These are phyloP conservation scores for Aspergillus nomiae DNA, from an alignment of 2,329 filamentous ascomycete genomes.

Conservation along the genomic window DNA sequence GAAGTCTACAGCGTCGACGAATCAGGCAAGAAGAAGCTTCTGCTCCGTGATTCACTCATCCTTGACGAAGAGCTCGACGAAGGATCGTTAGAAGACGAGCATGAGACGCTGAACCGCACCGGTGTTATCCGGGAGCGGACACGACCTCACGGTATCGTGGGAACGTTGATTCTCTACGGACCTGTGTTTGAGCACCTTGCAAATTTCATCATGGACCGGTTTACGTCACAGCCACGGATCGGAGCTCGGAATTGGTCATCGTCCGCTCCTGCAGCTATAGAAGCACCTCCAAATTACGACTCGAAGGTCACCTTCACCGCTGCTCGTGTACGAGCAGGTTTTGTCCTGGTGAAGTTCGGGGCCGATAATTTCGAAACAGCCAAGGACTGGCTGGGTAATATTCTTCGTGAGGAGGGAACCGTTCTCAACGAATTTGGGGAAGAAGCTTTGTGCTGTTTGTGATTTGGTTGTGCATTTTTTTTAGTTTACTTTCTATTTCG, in stretches of 20 bases:
- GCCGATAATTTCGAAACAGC: constrained; percentile 79
- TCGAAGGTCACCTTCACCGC: constrained; percentile 76
- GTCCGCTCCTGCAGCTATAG: constrained; percentile 24
- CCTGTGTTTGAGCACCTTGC: constrained; percentile 66
- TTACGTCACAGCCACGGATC: constrained; percentile 75
- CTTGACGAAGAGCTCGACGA: constrained; percentile 60
- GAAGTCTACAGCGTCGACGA: constrained; percentile 62
- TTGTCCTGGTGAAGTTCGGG: constrained; percentile 89
- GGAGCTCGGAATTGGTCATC: constrained; percentile 74
- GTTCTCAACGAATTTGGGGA: constrained; percentile 74
- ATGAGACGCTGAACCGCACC: constrained; percentile 18
- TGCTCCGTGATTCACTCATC: constrained; percentile 83
- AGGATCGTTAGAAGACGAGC: constrained; percentile 34
- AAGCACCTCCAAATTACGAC: constrained; percentile 41
- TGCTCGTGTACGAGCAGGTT: constrained; percentile 71
- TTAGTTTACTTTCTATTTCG: neutral
- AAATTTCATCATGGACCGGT: constrained; percentile 77
- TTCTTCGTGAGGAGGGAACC: constrained; percentile 75
- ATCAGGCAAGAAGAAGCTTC: constrained; percentile 57
- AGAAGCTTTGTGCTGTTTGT: constrained; percentile 75
- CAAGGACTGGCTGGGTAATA: constrained; percentile 73
- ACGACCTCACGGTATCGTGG: constrained; percentile 74
- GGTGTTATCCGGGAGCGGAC: constrained; percentile 59
- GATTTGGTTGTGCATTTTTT: constrained; percentile 4
- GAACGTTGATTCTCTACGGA: constrained; percentile 81